Evolutionary conservation across 169 alveolate genomes (phyloP), one percentile per base, ranked within the genome.

Genomic region (Plasmodium gonderi): DNA sequence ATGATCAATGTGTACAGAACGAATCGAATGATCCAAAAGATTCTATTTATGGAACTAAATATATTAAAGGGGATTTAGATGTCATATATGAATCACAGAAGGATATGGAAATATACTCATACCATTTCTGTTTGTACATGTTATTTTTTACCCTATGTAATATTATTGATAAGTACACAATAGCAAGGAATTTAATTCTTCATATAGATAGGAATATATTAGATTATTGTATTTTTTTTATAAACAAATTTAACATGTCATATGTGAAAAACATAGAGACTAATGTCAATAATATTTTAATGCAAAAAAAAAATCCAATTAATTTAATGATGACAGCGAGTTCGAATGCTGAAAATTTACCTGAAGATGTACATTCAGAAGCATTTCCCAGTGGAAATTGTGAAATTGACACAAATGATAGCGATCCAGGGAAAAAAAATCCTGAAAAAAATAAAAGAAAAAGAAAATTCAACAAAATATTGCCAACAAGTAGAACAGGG

Each of bases 191-290:
- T 78, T 64, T 90, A 45, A 90, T 90, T 65, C 74, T 90, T 33
- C 90, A 90, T 54, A 90, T 90, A 79, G 94, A 90, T 78, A 78
- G 94, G 51, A 90, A 90, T 33, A 90, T 90, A n/a, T 67, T 90
- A 12, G 94, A 90, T 65, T 90, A 90, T 36, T 90, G 94, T 51
- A 77, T 90, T 65, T 90, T 69, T 54, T 90, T 90, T 90, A 77
- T 90, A 67, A 87, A 90, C 79, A 90, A 78, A 74, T 77, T 76
- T 90, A 90, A 90, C 54, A 26, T 40, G n/a, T 42, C 94, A 1
- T 78, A 90, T 64, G 68, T 90, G 51, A 90, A 90, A 40, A 40
- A 6, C 23, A 29, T 90, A 23, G 94, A 90, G 45, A 79, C 65
- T 65, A 90, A 79, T 78, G 81, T 77, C 26, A 83, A 68, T 17